These are phyloP conservation scores for Tolypocladium ophioglossoides DNA, from an alignment of 2,329 filamentous ascomycete genomes.

Conservation along the genomic window DNA sequence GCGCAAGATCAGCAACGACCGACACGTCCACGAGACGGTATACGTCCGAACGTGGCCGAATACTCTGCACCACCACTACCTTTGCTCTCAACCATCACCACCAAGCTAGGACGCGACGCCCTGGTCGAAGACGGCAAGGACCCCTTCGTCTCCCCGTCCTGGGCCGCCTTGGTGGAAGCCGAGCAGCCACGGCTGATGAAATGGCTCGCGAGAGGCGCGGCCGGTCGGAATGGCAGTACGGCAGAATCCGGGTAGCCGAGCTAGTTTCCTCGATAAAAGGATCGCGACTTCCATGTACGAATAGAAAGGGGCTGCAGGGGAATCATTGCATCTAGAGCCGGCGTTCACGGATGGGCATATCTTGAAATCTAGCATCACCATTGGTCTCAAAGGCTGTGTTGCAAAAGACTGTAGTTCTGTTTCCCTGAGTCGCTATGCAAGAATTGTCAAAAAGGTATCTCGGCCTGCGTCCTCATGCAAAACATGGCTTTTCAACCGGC, in stretches of 20 bases:
- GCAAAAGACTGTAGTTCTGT: not conserved
- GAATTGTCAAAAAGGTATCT: not conserved
- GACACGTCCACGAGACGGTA: not conserved
- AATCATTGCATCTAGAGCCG: not conserved
- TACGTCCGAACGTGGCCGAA: constrained; percentile 6
- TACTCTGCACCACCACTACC: not conserved
- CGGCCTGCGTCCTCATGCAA: not conserved
- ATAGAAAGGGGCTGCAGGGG: not conserved
- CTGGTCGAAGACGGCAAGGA: constrained; percentile 2
- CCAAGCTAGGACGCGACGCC: not conserved
- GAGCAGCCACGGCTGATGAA: constrained; percentile 3
- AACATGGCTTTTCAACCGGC: not conserved
- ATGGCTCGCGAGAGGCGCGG: not conserved
- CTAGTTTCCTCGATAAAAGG: too few species aligned
- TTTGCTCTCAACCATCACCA: constrained; percentile 1
- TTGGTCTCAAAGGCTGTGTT: not conserved
- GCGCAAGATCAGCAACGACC: not conserved
- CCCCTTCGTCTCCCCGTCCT: constrained; percentile 7
- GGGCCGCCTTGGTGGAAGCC: constrained; percentile 6
- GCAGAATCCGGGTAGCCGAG: not conserved
- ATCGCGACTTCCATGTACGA: not conserved
- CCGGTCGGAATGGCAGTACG: not conserved
- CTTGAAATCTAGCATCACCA: not conserved
- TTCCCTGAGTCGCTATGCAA: not conserved
- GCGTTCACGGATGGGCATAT: not conserved